Conservation (phyloP, 2,329 filamentous ascomycete species). For the Neopestalotiopsis sp. region DNA sequence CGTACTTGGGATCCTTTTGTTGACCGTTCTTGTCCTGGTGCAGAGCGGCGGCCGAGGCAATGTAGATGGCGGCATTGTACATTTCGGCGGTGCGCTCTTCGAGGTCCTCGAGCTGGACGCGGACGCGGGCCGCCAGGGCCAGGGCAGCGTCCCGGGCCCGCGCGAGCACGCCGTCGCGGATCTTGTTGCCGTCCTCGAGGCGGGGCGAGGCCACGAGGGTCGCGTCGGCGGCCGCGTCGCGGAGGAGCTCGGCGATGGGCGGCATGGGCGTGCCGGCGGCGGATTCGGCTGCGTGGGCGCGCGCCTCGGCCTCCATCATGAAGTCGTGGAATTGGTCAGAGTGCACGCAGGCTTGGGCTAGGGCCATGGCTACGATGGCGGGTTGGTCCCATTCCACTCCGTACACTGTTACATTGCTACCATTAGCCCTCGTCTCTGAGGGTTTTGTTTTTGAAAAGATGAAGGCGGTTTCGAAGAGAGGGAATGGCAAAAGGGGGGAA, state of each 20-base stretch:
- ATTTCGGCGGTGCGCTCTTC: constrained; percentile 64
- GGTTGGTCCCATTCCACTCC: constrained; percentile 84
- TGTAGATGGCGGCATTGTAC: constrained; percentile 66
- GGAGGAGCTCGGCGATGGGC: constrained; percentile 64
- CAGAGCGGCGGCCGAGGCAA: constrained; percentile 62
- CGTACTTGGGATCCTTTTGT: constrained; percentile 68
- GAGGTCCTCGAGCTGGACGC: constrained; percentile 61
- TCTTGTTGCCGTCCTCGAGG: constrained; percentile 63
- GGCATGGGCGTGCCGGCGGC: constrained; percentile 35
- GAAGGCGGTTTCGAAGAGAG: neutral
- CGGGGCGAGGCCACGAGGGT: constrained; percentile 61
- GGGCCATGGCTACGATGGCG: constrained; percentile 78
- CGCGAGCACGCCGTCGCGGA: constrained; percentile 71
- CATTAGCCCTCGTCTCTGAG: too few relatives aligned
- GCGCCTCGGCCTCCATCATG: constrained; percentile 59
- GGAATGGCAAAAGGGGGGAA: neutral
- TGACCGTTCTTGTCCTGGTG: constrained; percentile 47
- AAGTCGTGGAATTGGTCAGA: constrained; percentile 58
- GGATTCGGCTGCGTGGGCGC: constrained; percentile 38
- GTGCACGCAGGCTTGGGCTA: constrained; percentile 80
- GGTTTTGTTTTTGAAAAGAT: too few relatives aligned
- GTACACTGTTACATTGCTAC: constrained; percentile 58
- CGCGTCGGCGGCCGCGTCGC: constrained; percentile 60
- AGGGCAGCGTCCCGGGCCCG: constrained; percentile 70
- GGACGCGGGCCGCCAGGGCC: constrained; percentile 63